phyloP scores from a whole-genome alignment of 768 basidiomycete genomes.

The Trametes elegans region DNA sequence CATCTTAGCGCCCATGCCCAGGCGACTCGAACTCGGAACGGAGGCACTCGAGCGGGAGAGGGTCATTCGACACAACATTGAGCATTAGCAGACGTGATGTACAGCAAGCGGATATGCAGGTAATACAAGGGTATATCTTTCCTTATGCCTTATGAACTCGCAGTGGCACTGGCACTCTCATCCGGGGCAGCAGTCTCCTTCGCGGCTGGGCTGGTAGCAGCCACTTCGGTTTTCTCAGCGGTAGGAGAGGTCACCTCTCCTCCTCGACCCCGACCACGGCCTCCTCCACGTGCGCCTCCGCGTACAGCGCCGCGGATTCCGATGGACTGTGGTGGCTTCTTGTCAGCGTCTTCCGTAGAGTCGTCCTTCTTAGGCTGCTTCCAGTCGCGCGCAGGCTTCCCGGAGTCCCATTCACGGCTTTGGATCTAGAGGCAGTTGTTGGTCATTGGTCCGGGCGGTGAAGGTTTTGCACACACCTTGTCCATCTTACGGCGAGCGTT shows the following conservation, averaged over 20 bases:
- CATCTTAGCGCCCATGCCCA: neutral
- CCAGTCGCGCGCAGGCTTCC: constrained; percentile 43
- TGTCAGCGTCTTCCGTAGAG: constrained; percentile 12
- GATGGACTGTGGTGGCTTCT: constrained; percentile 17
- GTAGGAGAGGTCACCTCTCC: constrained; percentile 10
- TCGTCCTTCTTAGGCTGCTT: constrained; percentile 19
- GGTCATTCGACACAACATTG: neutral
- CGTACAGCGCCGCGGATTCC: constrained; percentile 29
- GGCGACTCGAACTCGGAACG: neutral
- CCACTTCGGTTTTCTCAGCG: constrained; percentile 8
- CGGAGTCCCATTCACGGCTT: constrained; percentile 83
- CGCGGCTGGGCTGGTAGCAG: neutral
- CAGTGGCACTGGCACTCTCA: neutral
- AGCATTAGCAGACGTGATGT: constrained; percentile 6
- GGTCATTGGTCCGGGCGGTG: neutral
- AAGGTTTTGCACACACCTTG: constrained; percentile 34
- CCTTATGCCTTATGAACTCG: constrained; percentile 18
- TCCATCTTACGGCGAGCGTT: constrained; percentile 81
- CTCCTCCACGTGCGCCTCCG: constrained; percentile 23
- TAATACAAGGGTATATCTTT: constrained; percentile 18
- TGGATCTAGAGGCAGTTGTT: constrained; percentile 37
- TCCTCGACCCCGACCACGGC: constrained; percentile 23
- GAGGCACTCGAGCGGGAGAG: neutral
- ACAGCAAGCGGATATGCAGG: constrained; percentile 9
- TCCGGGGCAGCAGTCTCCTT: neutral